Evolutionary conservation across 2,329 filamentous ascomycete genomes (phyloP).

Genomic region (Fusarium piperis): DNA sequence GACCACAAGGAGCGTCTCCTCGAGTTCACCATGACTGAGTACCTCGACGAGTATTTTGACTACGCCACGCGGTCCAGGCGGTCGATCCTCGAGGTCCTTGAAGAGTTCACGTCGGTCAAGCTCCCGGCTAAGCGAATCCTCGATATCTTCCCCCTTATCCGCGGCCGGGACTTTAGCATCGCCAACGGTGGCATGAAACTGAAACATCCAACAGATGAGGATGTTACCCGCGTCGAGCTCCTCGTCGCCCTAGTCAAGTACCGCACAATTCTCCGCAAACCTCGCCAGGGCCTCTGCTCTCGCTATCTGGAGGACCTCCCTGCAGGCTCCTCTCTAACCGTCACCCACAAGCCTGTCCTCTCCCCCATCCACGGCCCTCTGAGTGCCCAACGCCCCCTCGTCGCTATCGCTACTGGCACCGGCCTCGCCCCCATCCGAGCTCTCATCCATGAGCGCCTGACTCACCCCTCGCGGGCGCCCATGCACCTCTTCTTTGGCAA

Average conservation of each 20-base stretch:
- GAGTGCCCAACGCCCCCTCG: constrained; percentile 63
- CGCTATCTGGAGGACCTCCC: constrained; percentile 78
- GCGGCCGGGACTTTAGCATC: constrained; percentile 94
- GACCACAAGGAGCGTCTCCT: constrained; percentile 83
- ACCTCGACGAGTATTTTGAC: constrained; percentile 92
- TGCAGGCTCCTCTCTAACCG: constrained; percentile 65
- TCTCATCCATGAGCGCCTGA: constrained; percentile 78
- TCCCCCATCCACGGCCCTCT: constrained; percentile 52
- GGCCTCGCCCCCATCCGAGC: constrained; percentile 86
- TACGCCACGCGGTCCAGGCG: constrained; percentile 92
- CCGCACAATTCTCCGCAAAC: constrained; percentile 84
- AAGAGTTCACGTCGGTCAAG: constrained; percentile 86
- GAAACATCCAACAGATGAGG: constrained; percentile 36
- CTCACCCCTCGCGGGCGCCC: constrained; percentile 44
- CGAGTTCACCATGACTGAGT: constrained; percentile 83
- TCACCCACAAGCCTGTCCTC: constrained; percentile 65
- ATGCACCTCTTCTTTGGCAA: constrained; percentile 85
- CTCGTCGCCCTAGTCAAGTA: constrained; percentile 92
- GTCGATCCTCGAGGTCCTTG: constrained; percentile 89
- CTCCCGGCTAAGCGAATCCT: constrained; percentile 80
- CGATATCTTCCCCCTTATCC: constrained; percentile 80
- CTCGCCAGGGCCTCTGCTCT: constrained; percentile 88
- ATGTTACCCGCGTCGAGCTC: constrained; percentile 69
- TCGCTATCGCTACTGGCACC: constrained; percentile 86
- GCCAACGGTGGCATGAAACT: constrained; percentile 72